These are phyloP conservation scores for Fusarium keratoplasticum DNA, from an alignment of 2,329 filamentous ascomycete species.

Conservation along the genomic window DNA sequence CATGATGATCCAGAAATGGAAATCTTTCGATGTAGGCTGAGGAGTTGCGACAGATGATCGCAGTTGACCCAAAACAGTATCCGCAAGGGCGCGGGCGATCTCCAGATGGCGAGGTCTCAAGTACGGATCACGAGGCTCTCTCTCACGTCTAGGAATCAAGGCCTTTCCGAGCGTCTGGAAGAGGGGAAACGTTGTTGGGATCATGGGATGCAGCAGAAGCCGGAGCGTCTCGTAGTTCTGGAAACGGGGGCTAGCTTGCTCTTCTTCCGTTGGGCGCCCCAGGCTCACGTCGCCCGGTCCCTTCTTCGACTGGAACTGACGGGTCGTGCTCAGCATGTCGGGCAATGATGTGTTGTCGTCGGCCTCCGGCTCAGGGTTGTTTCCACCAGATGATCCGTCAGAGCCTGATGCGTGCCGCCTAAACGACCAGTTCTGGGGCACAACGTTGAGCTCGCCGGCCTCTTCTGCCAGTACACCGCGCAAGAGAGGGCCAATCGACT, in stretches of 20 bases:
- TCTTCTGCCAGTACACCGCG: constrained; percentile 88
- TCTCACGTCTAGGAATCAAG: constrained; percentile 77
- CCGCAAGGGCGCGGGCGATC: constrained; percentile 75
- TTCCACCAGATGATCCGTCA: constrained; percentile 34
- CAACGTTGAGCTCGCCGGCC: constrained; percentile 76
- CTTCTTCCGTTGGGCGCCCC: constrained; percentile 54
- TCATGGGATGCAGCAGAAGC: constrained; percentile 81
- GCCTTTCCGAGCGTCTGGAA: constrained; percentile 88
- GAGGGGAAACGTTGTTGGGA: constrained; percentile 84
- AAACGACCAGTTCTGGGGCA: constrained; percentile 75
- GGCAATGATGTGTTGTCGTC: constrained; percentile 48
- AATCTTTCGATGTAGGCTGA: constrained; percentile 69
- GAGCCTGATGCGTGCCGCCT: constrained; percentile 46
- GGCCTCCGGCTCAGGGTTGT: constrained; percentile 37
- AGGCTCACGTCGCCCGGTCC: constrained; percentile 37
- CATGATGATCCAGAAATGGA: constrained; percentile 85
- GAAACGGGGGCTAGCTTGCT: constrained; percentile 59
- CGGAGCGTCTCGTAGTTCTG: constrained; percentile 83
- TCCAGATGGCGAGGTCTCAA: constrained; percentile 64
- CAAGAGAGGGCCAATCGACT: constrained; percentile 81
- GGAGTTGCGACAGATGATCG: constrained; percentile 57
- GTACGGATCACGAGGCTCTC: constrained; percentile 67
- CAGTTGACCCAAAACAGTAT: constrained; percentile 76
- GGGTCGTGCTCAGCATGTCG: constrained; percentile 47
- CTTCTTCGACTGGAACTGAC: constrained; percentile 42